Evolutionary conservation across 1,284 basidiomycete species (phyloP), one percentile per base, ranked within the genome.

Genomic region (Tylopilus microsporus): DNA sequence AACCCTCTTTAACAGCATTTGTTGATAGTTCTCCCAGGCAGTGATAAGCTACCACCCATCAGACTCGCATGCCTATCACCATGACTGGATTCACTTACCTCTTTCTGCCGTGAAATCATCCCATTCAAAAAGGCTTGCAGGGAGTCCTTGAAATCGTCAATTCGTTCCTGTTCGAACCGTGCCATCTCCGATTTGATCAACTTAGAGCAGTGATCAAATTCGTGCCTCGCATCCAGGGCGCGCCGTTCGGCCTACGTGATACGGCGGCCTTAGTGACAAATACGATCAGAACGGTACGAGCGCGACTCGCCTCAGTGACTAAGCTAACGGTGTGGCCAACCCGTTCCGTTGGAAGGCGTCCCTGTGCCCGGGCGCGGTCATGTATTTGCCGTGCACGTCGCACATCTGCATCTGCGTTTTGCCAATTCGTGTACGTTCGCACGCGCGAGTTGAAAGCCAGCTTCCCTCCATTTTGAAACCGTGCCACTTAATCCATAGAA

Each of bases 151-250:
- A 96, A 92, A 68, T 96, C 93, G 50, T 92, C 86, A 36, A 98
- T 84, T 49, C 94, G 84, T 74, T 98, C 95, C 68, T 87, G 82
- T 75, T 99, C 96, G 70, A 99, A 98, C 39, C 94, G 79, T n/a
- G 85, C 86, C 67, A 97, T 87, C 75, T 99, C 97, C 5, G 82
- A 76, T 75, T 98, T 98, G 68, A 94, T 88, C 32, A 97, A 77
- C 63, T 87, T 87, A 34, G 92, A 90, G 8, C 91, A 88, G 36
- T 89, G 83, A 49, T 98, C 94, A 69, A 92, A 99, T 62, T 97
- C 92, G 55, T 86, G 83, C 66, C 90, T 89, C 0, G 88, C 81
- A 53, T 94, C 92, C 50, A 90, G 74, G 5, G 88, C 86, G 37
- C 86, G 83, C 57, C 92, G 80, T 73, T 98, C 94, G 2, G 90